Evolutionary conservation across 2,329 filamentous ascomycete genomes (phyloP).

Genomic region (Nigrospora oryzae): DNA sequence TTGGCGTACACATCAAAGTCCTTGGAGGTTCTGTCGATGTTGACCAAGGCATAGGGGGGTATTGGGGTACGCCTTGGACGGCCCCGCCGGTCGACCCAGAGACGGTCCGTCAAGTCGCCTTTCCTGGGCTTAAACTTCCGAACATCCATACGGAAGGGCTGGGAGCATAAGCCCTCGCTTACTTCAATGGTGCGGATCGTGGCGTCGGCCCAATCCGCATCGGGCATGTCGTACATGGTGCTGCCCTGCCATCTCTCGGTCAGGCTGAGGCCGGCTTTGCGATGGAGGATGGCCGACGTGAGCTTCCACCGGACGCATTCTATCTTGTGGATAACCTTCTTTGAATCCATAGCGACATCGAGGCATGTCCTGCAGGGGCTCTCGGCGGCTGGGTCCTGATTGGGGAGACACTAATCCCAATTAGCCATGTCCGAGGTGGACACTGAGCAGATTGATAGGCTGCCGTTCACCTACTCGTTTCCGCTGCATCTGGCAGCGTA

Average conservation of each 20-base stretch:
- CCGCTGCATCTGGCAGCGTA: constrained; percentile 35
- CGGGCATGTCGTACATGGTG: constrained; percentile 28
- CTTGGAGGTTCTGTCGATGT: constrained; percentile 23
- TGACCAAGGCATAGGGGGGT: constrained; percentile 29
- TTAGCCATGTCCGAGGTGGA: neutral
- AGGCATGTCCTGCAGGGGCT: constrained; percentile 31
- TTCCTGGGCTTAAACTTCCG: constrained; percentile 28
- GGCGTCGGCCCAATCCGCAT: constrained; percentile 19
- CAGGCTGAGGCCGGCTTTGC: constrained; percentile 32
- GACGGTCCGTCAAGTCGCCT: constrained; percentile 28
- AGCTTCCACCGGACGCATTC: constrained; percentile 36
- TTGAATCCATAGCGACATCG: constrained; percentile 26
- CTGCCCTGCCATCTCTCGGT: constrained; percentile 33
- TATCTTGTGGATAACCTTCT: constrained; percentile 37
- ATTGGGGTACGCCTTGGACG: constrained; percentile 19
- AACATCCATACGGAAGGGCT: constrained; percentile 29
- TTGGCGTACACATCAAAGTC: constrained; percentile 27
- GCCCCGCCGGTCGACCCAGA: constrained; percentile 25
- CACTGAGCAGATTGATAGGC: neutral
- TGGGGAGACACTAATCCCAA: constrained; percentile 24
- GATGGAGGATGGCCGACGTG: constrained; percentile 29
- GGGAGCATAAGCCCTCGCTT: constrained; percentile 24
- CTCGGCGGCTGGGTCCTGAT: constrained; percentile 17
- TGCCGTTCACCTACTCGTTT: constrained; percentile 25
- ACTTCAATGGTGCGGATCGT: constrained; percentile 26